Evolutionary conservation across 2,329 filamentous ascomycete genomes (phyloP).

Genomic region (Microdochium nivale): DNA sequence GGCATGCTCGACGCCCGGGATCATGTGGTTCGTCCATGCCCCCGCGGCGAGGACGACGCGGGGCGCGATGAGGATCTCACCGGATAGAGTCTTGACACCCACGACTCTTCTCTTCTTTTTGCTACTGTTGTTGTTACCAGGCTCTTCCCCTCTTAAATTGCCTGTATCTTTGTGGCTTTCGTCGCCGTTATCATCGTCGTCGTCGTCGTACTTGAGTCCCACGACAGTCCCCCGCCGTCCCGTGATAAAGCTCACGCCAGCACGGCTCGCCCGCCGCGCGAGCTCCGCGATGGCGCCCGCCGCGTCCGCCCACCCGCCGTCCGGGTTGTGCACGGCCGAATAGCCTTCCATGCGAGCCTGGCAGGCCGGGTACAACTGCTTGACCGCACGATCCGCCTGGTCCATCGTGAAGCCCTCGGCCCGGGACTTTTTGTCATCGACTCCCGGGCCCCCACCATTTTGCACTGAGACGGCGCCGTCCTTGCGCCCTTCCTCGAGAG

Average conservation of each 20-base stretch:
- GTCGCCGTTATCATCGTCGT: neutral
- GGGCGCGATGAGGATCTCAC: neutral
- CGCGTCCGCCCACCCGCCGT: conserved; percentile 13
- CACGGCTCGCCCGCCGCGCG: conserved; percentile 37
- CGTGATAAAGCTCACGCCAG: conserved; percentile 26
- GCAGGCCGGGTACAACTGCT: conserved; percentile 2
- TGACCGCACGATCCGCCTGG: neutral
- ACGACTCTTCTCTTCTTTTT: conserved; percentile 9
- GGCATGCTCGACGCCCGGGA: conserved; percentile 51
- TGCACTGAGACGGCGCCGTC: neutral
- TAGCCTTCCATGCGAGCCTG: conserved; percentile 4
- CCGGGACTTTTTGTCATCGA: neutral
- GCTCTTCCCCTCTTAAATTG: neutral
- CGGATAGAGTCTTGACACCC: conserved; percentile 13
- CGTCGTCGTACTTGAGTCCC: conserved; percentile 9
- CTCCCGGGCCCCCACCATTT: neutral
- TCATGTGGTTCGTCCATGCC: conserved; percentile 48
- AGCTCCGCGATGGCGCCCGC: conserved; percentile 14
- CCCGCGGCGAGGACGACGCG: conserved; percentile 55
- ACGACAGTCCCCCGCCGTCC: conserved; percentile 18
- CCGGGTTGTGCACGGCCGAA: conserved; percentile 3
- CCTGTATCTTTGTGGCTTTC: neutral
- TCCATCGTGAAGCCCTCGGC: neutral
- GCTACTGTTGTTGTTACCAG: no score
- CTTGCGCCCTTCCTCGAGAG: neutral